These are phyloP conservation scores for Wickerhamomyces pijperi DNA, from an alignment of 805 yeast species.

Conservation along the genomic window DNA sequence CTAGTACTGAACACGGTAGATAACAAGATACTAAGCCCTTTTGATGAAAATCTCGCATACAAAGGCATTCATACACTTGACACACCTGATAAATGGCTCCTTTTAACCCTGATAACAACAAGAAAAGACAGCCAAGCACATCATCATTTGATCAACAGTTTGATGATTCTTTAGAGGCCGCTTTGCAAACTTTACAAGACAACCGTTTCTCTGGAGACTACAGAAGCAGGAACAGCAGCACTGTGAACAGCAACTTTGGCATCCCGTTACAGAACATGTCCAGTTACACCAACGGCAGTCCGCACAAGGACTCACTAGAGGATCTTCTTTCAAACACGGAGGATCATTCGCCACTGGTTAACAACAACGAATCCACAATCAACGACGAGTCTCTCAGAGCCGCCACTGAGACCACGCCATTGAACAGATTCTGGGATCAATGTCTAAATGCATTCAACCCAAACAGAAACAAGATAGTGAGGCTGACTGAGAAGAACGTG, in stretches of 20 bases:
- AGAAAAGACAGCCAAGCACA: constrained; percentile 19
- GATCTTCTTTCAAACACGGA: constrained; percentile 12
- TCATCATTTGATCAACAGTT: constrained; percentile 50
- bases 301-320: constrained; percentile 17
- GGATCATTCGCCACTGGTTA: constrained; percentile 9
- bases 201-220: constrained; percentile 22
- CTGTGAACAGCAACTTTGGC: constrained; percentile 19
- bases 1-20: no score
- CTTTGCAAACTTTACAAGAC: constrained; percentile 40
- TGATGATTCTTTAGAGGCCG: constrained; percentile 56
- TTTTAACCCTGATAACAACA: background rate
- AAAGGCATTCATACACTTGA: no score
- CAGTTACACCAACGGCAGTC: constrained; percentile 4
- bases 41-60: no score
- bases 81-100: background rate
- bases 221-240: constrained; percentile 20
- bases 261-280: constrained; percentile 22
- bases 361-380: constrained; percentile 3
- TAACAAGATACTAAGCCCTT: no score
- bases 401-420: background rate
- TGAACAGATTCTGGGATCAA: background rate
- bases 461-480: constrained; percentile 8
- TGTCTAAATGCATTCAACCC: constrained; percentile 10
- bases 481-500: constrained; percentile 18
- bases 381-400: background rate